Conservation (phyloP, 176 grass and related monocot genomes). For the Urochloa ruziziensis region DNA sequence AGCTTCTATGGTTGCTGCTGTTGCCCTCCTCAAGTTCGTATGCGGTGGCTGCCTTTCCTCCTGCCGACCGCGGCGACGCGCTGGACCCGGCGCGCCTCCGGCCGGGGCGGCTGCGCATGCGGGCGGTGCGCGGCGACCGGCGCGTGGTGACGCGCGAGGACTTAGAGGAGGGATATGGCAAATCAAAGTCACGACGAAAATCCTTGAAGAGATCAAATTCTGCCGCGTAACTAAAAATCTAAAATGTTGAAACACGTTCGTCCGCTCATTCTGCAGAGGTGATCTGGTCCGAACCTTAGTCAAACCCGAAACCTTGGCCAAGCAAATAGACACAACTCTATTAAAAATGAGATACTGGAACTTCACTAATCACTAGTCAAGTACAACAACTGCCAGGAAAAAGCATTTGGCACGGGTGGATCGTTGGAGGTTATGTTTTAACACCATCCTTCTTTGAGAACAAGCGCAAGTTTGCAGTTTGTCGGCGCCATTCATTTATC, state of each 20-base stretch:
- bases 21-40: no score
- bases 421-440: constrained; percentile 1
- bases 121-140: constrained; percentile 29
- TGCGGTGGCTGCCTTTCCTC: no score
- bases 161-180: neutral
- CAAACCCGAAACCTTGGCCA: neutral
- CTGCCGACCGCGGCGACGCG: constrained; percentile 34
- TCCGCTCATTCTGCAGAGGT: neutral
- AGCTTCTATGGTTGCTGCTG: no score
- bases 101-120: constrained; percentile 62
- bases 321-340: neutral
- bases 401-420: neutral
- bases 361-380: neutral
- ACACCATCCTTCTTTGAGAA: constrained; percentile 20
- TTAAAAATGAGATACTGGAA: neutral
- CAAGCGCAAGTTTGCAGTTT: constrained; percentile 32
- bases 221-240: neutral
- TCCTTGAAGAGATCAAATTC: neutral
- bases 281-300: neutral
- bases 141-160: constrained; percentile 36
- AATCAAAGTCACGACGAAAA: no score
- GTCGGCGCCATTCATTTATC: constrained; percentile 48
- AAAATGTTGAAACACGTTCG: neutral
- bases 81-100: constrained; percentile 80
- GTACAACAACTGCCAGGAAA: neutral